Conservation (phyloP, 768 basidiomycete genomes). For the Nidula microcarpa region DNA sequence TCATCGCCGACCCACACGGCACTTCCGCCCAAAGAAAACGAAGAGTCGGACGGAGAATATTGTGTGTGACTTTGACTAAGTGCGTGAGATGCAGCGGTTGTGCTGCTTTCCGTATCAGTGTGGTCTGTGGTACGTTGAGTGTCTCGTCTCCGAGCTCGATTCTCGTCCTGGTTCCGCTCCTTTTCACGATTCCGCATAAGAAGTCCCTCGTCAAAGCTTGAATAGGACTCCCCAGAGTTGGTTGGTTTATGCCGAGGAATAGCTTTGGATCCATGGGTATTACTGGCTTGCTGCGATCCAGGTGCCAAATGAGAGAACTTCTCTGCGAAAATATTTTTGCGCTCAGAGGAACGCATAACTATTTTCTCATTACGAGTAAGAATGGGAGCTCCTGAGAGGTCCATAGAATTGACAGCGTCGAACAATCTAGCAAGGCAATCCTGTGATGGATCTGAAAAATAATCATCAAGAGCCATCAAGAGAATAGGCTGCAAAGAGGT, state of each 20-base stretch:
- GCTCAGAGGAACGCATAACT: slow-evolving; percentile 85
- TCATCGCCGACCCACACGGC: slow-evolving; percentile 86
- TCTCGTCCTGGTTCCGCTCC: slow-evolving; percentile 25
- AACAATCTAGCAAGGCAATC: slow-evolving; percentile 88
- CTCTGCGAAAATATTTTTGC: slow-evolving; percentile 90
- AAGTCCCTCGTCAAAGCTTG: slow-evolving; percentile 69
- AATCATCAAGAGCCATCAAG: slow-evolving; percentile 92
- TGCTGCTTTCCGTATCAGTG: slow-evolving; percentile 34
- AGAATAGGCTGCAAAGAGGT: slow-evolving; percentile 70
- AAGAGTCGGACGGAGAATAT: slow-evolving; percentile 63
- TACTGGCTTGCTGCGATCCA: slow-evolving; percentile 21
- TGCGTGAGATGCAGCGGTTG: slow-evolving; percentile 19
- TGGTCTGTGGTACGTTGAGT: slow-evolving; percentile 19
- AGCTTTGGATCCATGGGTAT: slow-evolving; percentile 18
- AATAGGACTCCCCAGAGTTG: slow-evolving; percentile 58
- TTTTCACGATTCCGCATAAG: slow-evolving; percentile 39
- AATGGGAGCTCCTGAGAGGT: slow-evolving; percentile 72
- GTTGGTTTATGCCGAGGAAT: slow-evolving; percentile 41
- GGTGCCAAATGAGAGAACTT: slow-evolving; percentile 52
- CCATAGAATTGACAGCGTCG: slow-evolving; percentile 91
- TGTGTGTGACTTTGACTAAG: slow-evolving; percentile 17
- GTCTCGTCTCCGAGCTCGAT: slow-evolving; percentile 29
- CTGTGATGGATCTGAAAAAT: slow-evolving; percentile 85
- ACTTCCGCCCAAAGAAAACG: slow-evolving; percentile 76
- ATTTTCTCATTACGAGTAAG: slow-evolving; percentile 82